Base-by-base conservation (phyloP, 2,329 filamentous ascomycete genomes). In the Fonsecaea erecta region DNA sequence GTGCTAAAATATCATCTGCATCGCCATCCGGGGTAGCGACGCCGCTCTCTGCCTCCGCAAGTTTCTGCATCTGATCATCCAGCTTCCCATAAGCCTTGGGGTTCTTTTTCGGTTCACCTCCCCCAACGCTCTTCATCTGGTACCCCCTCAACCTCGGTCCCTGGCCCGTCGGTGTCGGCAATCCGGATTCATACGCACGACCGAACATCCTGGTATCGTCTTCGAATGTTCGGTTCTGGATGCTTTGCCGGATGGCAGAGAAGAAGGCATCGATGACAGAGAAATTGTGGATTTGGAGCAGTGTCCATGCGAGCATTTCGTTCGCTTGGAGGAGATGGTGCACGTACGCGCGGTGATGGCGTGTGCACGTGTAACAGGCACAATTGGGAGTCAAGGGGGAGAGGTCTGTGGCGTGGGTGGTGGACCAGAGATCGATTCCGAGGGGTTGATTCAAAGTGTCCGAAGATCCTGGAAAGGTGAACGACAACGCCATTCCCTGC, bases 251-350 rank as follows among this genome's bases (percentile, higher is more conserved):
- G 6, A 97, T 81, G 0, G 82, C 85, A 0, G 80, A 77, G 76
- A 98, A 97, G 80, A 98, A 97, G 0, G 79, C 73, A 52, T 86
- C 84, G 60, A 96, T 77, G 7, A 90, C 79, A 66, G 88, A 84
- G 75, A 96, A 88, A 75, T 99, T 99, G 79, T 99, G 95, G 2
- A 97, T 84, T 76, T 98, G 94, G 7, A 99, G 83, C 7, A 99
- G 83, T 0, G 90, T 91, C 95, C 95, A 99, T 26, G 90, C 94
- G 3, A 97, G 86, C 95, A 99, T 98, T 78, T 99, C 95, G 74
- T 93, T 96, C 0, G 95, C 93, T 53, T 87, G 84, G 5, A 99
- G 85, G 0, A 98, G 84, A 76, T 99, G 95, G 70, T 93, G 90
- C 37, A 99, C 74, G 77, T 91, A 99, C 0, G 95, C 94, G 56